These are phyloP conservation scores for Debaryomyces tyrocola DNA, from an alignment of 805 yeast species.

Conservation along the genomic window DNA sequence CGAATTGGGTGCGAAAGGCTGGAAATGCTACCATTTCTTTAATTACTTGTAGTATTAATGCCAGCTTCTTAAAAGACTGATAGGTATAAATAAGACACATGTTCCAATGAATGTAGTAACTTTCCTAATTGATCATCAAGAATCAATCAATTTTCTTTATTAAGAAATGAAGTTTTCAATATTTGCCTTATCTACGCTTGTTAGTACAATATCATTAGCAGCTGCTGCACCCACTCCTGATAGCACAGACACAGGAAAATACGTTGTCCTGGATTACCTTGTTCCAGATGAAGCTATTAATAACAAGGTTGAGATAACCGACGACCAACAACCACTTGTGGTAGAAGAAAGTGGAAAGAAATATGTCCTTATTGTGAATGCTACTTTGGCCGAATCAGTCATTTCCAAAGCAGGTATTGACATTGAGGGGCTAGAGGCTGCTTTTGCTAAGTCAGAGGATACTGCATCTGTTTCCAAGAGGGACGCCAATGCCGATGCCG, in stretches of 20 bases:
- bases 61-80: neutral
- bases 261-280: neutral
- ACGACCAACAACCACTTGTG: conserved; percentile 12
- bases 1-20: conserved; percentile 12
- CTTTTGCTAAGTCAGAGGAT: conserved; percentile 1
- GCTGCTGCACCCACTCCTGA: conserved; percentile 10
- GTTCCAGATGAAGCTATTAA: conserved; percentile 7
- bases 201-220: conserved; percentile 7
- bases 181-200: conserved; percentile 9
- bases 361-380: conserved; percentile 13
- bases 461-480: conserved; percentile 16
- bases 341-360: conserved; percentile 10
- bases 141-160: neutral
- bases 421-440: conserved; percentile 3
- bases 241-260: neutral
- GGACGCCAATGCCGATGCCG: conserved; percentile 16
- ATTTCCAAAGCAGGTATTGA: neutral
- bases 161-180: conserved; percentile 12
- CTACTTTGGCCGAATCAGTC: conserved; percentile 6
- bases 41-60: neutral
- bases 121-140: neutral
- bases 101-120: neutral
- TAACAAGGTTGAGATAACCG: conserved; percentile 3
- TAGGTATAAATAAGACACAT: neutral
- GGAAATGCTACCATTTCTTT: neutral